These are phyloP conservation scores for Cryptosporidium andersoni DNA, from an alignment of 169 alveolate species.

Conservation along the genomic window DNA sequence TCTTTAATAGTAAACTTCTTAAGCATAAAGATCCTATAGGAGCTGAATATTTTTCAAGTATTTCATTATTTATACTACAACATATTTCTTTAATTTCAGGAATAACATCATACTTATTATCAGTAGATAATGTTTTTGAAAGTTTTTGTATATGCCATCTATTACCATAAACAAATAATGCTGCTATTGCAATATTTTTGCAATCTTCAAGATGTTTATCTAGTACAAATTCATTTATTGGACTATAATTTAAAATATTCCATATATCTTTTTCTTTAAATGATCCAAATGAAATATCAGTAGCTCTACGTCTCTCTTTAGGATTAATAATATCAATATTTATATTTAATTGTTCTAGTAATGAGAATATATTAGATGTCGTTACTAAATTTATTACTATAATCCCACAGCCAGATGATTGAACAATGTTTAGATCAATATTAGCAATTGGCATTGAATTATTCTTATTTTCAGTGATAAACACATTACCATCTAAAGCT, in stretches of 20 bases:
- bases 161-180: constrained; percentile 55
- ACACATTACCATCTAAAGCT: constrained; percentile 30
- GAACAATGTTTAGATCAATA: constrained; percentile 39
- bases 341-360: constrained; percentile 25
- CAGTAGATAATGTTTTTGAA: constrained; percentile 16
- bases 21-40: constrained; percentile 40
- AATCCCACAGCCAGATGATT: constrained; percentile 54
- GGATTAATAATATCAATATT: constrained; percentile 53
- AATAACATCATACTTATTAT: constrained; percentile 16
- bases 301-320: constrained; percentile 7
- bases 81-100: constrained; percentile 48
- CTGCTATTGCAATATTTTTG: constrained; percentile 44
- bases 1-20: constrained; percentile 28
- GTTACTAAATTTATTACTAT: constrained; percentile 34
- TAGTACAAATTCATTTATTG: constrained; percentile 12
- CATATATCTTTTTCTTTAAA: constrained; percentile 36
- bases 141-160: constrained; percentile 58
- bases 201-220: constrained; percentile 54
- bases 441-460: constrained; percentile 49
- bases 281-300: background rate
- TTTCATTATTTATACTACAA: constrained; percentile 23
- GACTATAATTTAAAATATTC: constrained; percentile 46
- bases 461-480: constrained; percentile 23
- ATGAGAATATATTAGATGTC: constrained; percentile 10
- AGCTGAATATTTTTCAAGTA: constrained; percentile 19